Conservation (phyloP, 768 basidiomycete species). For the Postia placenta region DNA sequence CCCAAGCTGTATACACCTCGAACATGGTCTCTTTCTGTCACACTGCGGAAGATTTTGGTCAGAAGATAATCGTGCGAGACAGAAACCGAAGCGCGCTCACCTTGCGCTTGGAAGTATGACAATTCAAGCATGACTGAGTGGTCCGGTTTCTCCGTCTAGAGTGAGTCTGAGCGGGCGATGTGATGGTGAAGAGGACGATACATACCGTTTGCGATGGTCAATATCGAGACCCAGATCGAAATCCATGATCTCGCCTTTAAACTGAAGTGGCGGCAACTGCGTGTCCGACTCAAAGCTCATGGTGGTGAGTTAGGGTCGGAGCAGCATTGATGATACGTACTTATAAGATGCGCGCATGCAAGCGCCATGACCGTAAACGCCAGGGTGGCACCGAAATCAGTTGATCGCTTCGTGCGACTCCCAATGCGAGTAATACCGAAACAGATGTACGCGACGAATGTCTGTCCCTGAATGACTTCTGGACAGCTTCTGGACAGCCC, state of each 20-base stretch:
- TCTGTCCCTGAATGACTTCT: conserved; percentile 14
- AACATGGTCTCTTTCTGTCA: conserved; percentile 88
- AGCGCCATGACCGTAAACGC: conserved; percentile 13
- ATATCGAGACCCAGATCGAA: conserved; percentile 40
- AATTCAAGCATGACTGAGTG: conserved; percentile 81
- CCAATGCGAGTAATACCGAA: conserved; percentile 14
- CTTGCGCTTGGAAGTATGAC: conserved; percentile 93
- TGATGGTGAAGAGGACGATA: conserved; percentile 2
- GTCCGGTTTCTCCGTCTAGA: conserved; percentile 81
- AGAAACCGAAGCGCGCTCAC: conserved; percentile 33
- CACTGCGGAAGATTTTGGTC: conserved; percentile 43
- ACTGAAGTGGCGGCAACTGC: conserved; percentile 36
- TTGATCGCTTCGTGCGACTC: conserved; percentile 11
- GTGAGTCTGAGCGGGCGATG: conserved; percentile 47
- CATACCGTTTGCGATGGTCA: conserved; percentile 26
- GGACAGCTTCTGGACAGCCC: conserved; percentile 14
- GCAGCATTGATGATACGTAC: conserved; percentile 13
- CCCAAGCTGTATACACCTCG: conserved; percentile 84
- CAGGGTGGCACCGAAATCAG: conserved; percentile 11
- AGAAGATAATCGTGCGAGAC: neutral
- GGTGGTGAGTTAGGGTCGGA: conserved; percentile 14
- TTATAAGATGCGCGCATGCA: conserved; percentile 15
- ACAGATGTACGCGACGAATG: conserved; percentile 8
- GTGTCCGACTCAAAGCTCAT: conserved; percentile 15
- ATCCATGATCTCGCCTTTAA: conserved; percentile 76